These are phyloP conservation scores for Yamagishiella unicocca DNA, from an alignment of 139 green algal species.

Conservation along the genomic window DNA sequence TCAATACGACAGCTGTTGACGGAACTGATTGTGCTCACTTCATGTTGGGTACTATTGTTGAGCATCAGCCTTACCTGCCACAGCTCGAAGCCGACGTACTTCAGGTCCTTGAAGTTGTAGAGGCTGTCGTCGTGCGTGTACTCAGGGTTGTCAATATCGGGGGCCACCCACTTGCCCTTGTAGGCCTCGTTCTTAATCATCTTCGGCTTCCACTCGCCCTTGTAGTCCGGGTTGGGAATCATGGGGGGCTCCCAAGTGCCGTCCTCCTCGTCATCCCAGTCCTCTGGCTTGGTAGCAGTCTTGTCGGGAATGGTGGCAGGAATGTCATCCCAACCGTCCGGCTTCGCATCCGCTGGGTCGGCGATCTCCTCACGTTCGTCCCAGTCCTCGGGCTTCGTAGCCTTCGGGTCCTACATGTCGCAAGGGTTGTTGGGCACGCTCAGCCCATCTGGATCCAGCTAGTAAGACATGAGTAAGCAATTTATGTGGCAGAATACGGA, in stretches of 20 bases:
- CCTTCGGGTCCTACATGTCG: constrained; percentile 81
- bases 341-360: constrained; percentile 88
- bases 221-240: constrained; percentile 93
- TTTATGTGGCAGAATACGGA: no score
- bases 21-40: no score
- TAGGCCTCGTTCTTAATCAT: constrained; percentile 77
- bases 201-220: constrained; percentile 90
- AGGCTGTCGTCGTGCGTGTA: constrained; percentile 79
- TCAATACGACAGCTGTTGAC: no score
- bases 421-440: no score
- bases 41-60: no score
- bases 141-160: constrained; percentile 90
- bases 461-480: no score
- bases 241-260: constrained; percentile 86
- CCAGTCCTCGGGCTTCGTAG: constrained; percentile 93
- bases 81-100: constrained; percentile 90
- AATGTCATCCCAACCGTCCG: constrained; percentile 81
- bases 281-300: constrained; percentile 87
- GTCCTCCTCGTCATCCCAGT: constrained; percentile 95
- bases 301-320: constrained; percentile 84
- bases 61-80: constrained; percentile 76
- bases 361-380: constrained; percentile 84
- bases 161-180: constrained; percentile 88
- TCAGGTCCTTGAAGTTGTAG: constrained; percentile 81
- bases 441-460: no score